Percentiles rank a stretch among this genome's conserved stretches.
Evolutionary conservation across 495 filamentous ascomycete species (phyloP).

Genomic region (Rhizodiscina lignyota): DNA sequence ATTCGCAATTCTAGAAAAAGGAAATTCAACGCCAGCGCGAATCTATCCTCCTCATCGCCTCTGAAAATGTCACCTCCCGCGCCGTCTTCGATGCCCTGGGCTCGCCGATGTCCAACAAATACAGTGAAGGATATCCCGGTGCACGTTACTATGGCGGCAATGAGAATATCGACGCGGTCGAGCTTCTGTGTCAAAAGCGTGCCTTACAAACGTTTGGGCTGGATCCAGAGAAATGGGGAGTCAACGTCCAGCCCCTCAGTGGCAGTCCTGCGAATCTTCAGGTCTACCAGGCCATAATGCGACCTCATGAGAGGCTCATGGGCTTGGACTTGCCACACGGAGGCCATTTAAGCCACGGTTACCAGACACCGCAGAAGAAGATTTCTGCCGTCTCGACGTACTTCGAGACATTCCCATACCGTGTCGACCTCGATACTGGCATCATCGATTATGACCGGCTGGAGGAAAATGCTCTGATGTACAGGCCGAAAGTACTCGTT

Average conservation of each 20-base stretch:
- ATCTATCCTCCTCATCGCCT: slow-evolving; percentile 95
- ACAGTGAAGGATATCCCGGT: slow-evolving; percentile 96
- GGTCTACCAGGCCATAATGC: slow-evolving; percentile 98
- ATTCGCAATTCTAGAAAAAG: slow-evolving; percentile 41
- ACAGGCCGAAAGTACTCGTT: slow-evolving; percentile 89
- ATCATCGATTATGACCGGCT: slow-evolving; percentile 87
- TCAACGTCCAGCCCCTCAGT: slow-evolving; percentile 93
- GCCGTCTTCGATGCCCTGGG: slow-evolving; percentile 82
- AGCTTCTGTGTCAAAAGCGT: slow-evolving; percentile 89
- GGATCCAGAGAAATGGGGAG: slow-evolving; percentile 82
- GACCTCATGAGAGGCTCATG: slow-evolving; percentile 91
- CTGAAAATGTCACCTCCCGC: slow-evolving; percentile 78
- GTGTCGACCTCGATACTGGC: slow-evolving; percentile 46
- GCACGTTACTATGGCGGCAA: slow-evolving; percentile 99
- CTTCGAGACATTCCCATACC: slow-evolving; percentile 30
- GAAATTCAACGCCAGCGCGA: slow-evolving; percentile 96
- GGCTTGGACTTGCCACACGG: slow-evolving; percentile 94
- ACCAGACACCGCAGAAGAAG: slow-evolving; percentile 83
- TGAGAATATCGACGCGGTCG: slow-evolving; percentile 93
- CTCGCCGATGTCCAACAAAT: slow-evolving; percentile 94
- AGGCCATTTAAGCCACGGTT: slow-evolving; percentile 95
- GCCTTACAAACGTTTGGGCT: slow-evolving; percentile 85
- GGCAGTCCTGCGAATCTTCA: slow-evolving; percentile 93
- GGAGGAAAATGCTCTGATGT: slow-evolving; percentile 68
- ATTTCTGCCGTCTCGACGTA: slow-evolving; percentile 27